Base-by-base conservation (phyloP, 2,329 filamentous ascomycete species). In the Aureobasidium subglaciale region DNA sequence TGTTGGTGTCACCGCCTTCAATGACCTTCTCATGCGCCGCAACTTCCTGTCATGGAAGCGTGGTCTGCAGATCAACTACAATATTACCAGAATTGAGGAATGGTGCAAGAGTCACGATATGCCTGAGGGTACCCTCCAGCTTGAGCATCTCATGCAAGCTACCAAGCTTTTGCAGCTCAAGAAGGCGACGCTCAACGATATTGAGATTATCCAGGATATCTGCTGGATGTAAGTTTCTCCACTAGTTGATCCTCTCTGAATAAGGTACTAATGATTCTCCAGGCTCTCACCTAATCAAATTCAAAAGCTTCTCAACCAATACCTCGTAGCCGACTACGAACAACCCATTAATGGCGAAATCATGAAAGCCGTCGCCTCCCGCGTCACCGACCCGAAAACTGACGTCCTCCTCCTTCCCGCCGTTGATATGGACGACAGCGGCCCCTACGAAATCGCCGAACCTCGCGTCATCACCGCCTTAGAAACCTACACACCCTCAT, bases 31-130 rank as follows among this genome's bases (percentile, higher is more conserved):
- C 63, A 96, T 99, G 91, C 85, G 93, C 65, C 84, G 93, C 64
- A 97, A 97, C 73, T 99, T 99, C 82, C 82, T 99, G 57, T 96
- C 91, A 0, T 99, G 93, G 93, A 99, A 99, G 79, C 90, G 93
- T 71, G 93, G 93, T 64, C 82, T 99, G 55, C 93, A 99, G 73
- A 99, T 99, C 76, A 99, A 99, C 76, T 99, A 99, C 79, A 99
- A 99, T 76, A 99, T 99, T 71, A 99, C 93, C 22, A 84, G 93
- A 57, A 99, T 99, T 61, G 93, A 99, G 72, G 93, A 99, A 74
- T 99, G 93, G 93, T 99, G 93, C 76, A 99, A 99, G 83, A 96
- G 91, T 68, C 95, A 99, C 71, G 93, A 97, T 65, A 97, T 99
- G 92, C 93, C 93, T 1, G 92, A 99, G 73, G 93, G 93, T 55